Conservation (phyloP, 345 rosid species). For the Conringia planisiliqua region DNA sequence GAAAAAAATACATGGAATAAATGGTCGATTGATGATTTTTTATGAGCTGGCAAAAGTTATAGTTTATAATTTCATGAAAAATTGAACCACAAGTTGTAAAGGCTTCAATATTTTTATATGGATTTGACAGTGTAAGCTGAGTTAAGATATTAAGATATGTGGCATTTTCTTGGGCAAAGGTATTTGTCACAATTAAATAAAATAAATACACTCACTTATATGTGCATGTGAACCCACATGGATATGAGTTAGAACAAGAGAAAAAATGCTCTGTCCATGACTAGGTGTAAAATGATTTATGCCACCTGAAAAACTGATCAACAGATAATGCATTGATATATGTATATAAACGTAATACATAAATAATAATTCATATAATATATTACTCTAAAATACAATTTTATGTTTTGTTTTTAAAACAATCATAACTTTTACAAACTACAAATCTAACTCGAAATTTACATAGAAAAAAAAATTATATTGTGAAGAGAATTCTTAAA, state of each 20-base stretch:
- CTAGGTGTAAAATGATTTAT: constrained; percentile 16
- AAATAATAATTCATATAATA: too few relatives aligned
- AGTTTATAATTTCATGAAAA: neutral
- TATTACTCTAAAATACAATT: too few relatives aligned
- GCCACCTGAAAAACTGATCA: constrained; percentile 18
- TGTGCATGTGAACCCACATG: constrained; percentile 32
- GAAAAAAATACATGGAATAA: neutral
- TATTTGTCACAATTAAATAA: constrained; percentile 10
- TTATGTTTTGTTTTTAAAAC: too few relatives aligned
- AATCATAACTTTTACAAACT: neutral
- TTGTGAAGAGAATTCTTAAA: neutral
- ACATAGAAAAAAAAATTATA: neutral
- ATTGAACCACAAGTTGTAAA: constrained; percentile 29
- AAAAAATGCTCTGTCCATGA: constrained; percentile 12
- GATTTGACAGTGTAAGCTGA: constrained; percentile 28
- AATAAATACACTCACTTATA: neutral
- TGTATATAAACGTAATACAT: too few relatives aligned
- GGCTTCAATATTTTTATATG: neutral
- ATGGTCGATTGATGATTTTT: neutral
- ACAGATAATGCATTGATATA: too few relatives aligned
- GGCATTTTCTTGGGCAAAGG: constrained; percentile 22
- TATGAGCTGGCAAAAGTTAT: constrained; percentile 30
- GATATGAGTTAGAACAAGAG: constrained; percentile 10
- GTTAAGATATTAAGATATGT: constrained; percentile 23
- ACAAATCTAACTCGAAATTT: neutral